A percentile compares a stretch with the other conserved stretches of the same genome.
Conservation (phyloP, 768 basidiomycete species). For the Tricholoma furcatifolium region DNA sequence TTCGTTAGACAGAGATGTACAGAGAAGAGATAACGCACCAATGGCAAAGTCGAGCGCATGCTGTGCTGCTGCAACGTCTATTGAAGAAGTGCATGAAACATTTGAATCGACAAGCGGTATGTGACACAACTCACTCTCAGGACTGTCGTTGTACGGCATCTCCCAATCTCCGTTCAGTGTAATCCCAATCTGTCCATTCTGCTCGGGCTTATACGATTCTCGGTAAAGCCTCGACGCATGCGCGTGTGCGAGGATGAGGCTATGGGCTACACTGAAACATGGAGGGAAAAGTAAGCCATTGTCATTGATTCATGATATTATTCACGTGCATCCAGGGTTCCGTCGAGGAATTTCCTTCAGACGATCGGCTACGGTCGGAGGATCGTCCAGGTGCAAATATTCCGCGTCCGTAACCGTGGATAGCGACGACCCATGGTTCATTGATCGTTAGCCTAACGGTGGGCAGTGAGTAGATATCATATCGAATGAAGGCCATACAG, state of each 20-base stretch:
- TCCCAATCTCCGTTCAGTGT: constrained; percentile 77
- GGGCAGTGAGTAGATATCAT: constrained; percentile 15
- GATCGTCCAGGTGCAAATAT: constrained; percentile 70
- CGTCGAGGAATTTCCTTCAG: constrained; percentile 60
- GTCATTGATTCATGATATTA: neutral
- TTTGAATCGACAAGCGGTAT: constrained; percentile 2
- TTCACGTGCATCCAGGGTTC: constrained; percentile 66
- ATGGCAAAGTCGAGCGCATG: constrained; percentile 73
- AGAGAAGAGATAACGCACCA: too few relatives aligned
- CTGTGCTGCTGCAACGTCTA: constrained; percentile 69
- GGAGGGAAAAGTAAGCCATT: neutral
- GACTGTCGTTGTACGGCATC: constrained; percentile 66
- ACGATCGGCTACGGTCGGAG: constrained; percentile 57
- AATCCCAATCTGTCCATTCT: constrained; percentile 71
- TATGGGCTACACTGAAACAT: constrained; percentile 57
- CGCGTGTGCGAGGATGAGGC: constrained; percentile 67
- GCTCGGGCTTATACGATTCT: constrained; percentile 57
- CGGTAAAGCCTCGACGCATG: constrained; percentile 67
- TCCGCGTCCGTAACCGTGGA: constrained; percentile 66
- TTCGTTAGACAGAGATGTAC: constrained; percentile 11
- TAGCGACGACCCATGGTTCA: constrained; percentile 70
- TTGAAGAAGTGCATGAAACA: neutral
- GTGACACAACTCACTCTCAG: constrained; percentile 51
- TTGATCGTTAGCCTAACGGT: constrained; percentile 65
- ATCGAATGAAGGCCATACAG: constrained; percentile 9